Base-by-base conservation (phyloP, 306 rosid species). In the Erythrophleum fordii region DNA sequence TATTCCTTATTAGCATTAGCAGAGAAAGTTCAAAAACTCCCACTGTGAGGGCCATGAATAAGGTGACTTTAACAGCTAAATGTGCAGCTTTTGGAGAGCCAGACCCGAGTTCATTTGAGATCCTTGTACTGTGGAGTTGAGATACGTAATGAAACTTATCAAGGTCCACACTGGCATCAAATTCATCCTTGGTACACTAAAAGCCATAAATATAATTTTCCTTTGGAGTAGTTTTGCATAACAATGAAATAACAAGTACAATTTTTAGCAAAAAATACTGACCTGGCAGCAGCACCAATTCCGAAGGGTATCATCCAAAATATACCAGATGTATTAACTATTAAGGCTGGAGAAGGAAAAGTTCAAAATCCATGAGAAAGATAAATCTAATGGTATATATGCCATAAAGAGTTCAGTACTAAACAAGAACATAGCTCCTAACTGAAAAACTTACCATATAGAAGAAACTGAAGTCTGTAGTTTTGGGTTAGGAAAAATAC, bases 41-140 rank as follows among this genome's bases (percentile, higher is more conserved):
- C 59, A 49, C 86, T 0, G 42, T 29, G 60, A 87, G 62, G 42
- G 92, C 90, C 75, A 84, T 55, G 65, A 78, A 80, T 53, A 90
- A n/a, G 17, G 84, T 83, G 4, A 94, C 89, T 23, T 78, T 52
- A 11, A 90, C 92, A 2, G 97, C 91, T 72, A 94, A 84, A 69
- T 86, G 77, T 42, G 97, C 94, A 44, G 86, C 83, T 51, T 79
- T 80, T 9, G 97, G 89, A 76, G 9, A 53, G 25, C 94, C 96
- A 39, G 96, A 94, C 51, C 98, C 96, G 41, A 94, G 77, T 82
- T 92, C 96, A 69, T 92, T 90, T 53, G 98, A 90, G 60, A 90
- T 91, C 72, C 98, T 86, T 53, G 91, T 92, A 79, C 97, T 94
- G 81, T 72, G 31, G 8, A 73, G 35, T 17, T 18, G 25, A 68